Percentiles rank a stretch among this genome's conserved stretches.
These are phyloP conservation scores for Tilletia indica DNA, from an alignment of 1,284 basidiomycete species.

Conservation along the genomic window DNA sequence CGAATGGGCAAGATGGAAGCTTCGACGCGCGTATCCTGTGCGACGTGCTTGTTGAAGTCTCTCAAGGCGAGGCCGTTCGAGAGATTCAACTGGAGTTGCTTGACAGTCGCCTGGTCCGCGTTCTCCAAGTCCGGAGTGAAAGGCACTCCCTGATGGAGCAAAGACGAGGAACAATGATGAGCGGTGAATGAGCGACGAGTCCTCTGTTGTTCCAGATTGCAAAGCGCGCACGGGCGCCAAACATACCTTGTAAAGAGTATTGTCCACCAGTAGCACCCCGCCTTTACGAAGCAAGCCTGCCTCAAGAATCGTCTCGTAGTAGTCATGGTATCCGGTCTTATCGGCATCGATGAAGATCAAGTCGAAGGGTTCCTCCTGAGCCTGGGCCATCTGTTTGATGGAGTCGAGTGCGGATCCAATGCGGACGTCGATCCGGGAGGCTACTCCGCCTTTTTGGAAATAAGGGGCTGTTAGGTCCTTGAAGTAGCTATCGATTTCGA, in stretches of 20 bases:
- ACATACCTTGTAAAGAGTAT: slow-evolving; percentile 53
- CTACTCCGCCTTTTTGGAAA: slow-evolving; percentile 45
- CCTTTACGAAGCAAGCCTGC: slow-evolving; percentile 36
- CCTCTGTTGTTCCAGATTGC: no score
- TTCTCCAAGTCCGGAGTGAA: slow-evolving; percentile 30
- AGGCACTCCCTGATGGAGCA: slow-evolving; percentile 25
- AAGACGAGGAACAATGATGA: neutral
- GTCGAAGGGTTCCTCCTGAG: slow-evolving; percentile 45
- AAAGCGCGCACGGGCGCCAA: neutral
- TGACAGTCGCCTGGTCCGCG: neutral
- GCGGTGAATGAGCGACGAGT: no score
- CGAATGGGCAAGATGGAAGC: slow-evolving; percentile 49
- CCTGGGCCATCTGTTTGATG: slow-evolving; percentile 31
- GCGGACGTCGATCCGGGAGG: slow-evolving; percentile 45
- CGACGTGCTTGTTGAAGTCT: slow-evolving; percentile 50
- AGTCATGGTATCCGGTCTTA: slow-evolving; percentile 48
- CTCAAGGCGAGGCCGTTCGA: slow-evolving; percentile 41
- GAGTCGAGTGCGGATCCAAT: slow-evolving; percentile 47
- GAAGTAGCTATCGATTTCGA: slow-evolving; percentile 54
- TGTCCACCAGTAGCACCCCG: slow-evolving; percentile 53
- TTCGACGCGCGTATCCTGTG: slow-evolving; percentile 41
- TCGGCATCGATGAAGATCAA: slow-evolving; percentile 57
- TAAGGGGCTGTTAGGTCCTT: slow-evolving; percentile 44
- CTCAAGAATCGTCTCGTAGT: slow-evolving; percentile 47
- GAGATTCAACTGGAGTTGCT: slow-evolving; percentile 26